These are phyloP conservation scores for Pleurotus ostreatus DNA, from an alignment of 768 basidiomycete genomes.

Conservation along the genomic window DNA sequence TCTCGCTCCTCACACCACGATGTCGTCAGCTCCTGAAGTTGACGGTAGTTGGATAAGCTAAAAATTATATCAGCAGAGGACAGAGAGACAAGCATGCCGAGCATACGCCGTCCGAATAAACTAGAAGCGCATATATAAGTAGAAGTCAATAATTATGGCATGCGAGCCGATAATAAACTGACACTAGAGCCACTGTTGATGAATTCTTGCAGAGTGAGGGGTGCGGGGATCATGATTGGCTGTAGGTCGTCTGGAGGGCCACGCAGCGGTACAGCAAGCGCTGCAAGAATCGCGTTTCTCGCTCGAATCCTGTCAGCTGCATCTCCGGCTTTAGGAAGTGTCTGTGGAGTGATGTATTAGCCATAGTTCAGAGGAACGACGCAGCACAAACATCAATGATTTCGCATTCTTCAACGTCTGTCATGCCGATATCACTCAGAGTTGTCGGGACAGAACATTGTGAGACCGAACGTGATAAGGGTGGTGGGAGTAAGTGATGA, in stretches of 20 bases:
- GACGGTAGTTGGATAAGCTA: slow-evolving; percentile 64
- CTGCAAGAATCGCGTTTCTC: slow-evolving; percentile 51
- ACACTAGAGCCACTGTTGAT: slow-evolving; percentile 56
- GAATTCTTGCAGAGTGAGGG: slow-evolving; percentile 68
- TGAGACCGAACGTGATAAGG: background rate
- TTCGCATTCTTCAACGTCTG: background rate
- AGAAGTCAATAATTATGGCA: background rate
- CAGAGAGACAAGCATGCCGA: background rate
- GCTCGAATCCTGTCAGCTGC: slow-evolving; percentile 45
- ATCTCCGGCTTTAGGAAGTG: slow-evolving; percentile 23
- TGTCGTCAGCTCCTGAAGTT: slow-evolving; percentile 65
- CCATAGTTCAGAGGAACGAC: background rate
- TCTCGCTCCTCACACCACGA: slow-evolving; percentile 80
- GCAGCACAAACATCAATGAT: background rate
- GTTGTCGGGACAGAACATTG: background rate
- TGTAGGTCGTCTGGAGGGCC: slow-evolving; percentile 64
- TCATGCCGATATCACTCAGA: background rate
- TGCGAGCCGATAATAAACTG: background rate
- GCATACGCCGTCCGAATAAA: slow-evolving; percentile 49
- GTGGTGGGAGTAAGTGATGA: slow-evolving; percentile 10
- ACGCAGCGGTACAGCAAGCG: slow-evolving; percentile 59
- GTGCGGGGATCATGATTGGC: slow-evolving; percentile 63
- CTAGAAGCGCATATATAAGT: slow-evolving; percentile 26
- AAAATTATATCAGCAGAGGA: background rate
- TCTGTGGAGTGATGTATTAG: slow-evolving; percentile 6